These are phyloP conservation scores for Furcasterigmium sp. DNA, from an alignment of 2,329 filamentous ascomycete species.

Conservation along the genomic window DNA sequence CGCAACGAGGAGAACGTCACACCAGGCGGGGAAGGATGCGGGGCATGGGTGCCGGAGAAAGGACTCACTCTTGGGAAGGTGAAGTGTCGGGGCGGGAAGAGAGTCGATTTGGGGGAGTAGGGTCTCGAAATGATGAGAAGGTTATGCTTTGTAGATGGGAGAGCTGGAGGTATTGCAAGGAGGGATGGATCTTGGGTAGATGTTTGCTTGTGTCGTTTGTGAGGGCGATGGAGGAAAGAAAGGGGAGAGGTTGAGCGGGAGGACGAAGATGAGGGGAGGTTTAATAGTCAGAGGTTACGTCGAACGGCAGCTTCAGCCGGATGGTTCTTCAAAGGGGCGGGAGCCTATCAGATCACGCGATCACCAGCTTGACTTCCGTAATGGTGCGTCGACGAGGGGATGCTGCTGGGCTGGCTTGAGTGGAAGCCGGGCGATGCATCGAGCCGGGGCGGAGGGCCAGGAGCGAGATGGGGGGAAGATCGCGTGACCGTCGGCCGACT, in stretches of 20 bases:
- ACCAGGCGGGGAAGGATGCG: neutral
- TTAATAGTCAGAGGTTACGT: conserved; percentile 5
- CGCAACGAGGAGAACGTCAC: conserved; percentile 6
- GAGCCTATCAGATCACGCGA: conserved; percentile 14
- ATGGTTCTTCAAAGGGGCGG: conserved; percentile 3
- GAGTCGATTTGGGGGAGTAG: neutral
- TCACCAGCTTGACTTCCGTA: conserved; percentile 10
- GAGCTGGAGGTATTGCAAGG: conserved; percentile 3
- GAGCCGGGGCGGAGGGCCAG: conserved; percentile 5
- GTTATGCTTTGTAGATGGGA: conserved; percentile 1
- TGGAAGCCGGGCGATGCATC: conserved; percentile 6
- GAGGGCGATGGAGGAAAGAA: conserved; percentile 1
- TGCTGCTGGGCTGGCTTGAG: neutral
- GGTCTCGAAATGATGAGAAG: neutral
- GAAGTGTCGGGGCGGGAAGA: conserved; percentile 7
- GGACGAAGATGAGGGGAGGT: conserved; percentile 1
- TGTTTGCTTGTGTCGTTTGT: neutral
- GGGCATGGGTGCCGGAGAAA: neutral
- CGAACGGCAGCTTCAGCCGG: neutral
- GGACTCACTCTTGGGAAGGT: conserved; percentile 13
- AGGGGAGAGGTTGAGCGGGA: conserved; percentile 5
- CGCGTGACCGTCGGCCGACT: conserved; percentile 14
- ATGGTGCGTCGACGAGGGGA: conserved; percentile 5
- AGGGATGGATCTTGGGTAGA: neutral
- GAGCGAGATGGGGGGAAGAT: conserved; percentile 5